Evolutionary conservation across 2,329 filamentous ascomycete genomes (phyloP), one percentile per base, ranked within the genome.

Genomic region (Fusarium nurragi): DNA sequence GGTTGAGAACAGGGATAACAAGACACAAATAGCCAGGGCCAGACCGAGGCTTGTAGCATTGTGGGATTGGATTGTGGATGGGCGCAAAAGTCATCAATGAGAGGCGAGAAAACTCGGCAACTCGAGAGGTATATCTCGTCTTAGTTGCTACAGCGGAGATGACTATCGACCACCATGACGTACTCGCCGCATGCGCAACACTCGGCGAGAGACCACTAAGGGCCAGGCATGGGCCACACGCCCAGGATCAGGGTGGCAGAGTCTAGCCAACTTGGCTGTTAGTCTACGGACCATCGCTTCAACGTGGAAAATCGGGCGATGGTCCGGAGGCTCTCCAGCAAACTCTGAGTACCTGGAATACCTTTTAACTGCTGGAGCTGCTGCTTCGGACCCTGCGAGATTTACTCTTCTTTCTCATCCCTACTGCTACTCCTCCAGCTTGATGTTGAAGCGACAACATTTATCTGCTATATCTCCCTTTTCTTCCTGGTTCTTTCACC

Each of bases 391-490:
- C 23, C 16, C 26, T 21, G n/a, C 10, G 25, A 39, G n/a, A 38
- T 57, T 58, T 44, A 36, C 51, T 43, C 53, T 50, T 55, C 53
- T 41, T 41, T 60, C 65, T 63, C 63, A 68, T 40, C 52, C 54
- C 41, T 65, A 43, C 48, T 52, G 43, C 32, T 32, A 39, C 50
- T 55, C 47, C 45, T 54, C 47, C 60, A 64, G 51, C 63, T 71
- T 71, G 26, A 72, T 72, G 70, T 72, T 71, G 66, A 64, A 36
- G 52, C 53, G 39, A 70, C 61, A 71, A 56, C 70, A 72, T 51
- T 41, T 72, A 36, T 54, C 48, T 65, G 68, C 68, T 47, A 73
- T 73, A 62, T 72, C 68, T 50, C 71, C 69, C 65, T 70, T 72
- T 49, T 71, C 68, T 54, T 70, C 54, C 46, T 73, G 67, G 65